Conservation (phyloP, 768 basidiomycete species). For the Rhodosporidiobolus sp. region DNA sequence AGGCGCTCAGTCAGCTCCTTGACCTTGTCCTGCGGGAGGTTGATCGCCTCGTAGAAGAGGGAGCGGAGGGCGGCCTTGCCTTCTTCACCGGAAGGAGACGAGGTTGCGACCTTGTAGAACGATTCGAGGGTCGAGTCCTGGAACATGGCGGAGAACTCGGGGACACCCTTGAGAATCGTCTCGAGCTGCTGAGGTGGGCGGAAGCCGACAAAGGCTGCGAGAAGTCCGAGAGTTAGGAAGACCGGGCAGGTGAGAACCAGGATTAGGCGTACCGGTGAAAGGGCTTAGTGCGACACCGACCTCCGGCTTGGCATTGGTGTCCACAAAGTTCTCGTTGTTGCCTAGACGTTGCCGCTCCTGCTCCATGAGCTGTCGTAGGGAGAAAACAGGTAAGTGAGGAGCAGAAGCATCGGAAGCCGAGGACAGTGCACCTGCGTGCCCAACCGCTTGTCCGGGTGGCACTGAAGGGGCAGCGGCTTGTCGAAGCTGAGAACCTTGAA, state of each 20-base stretch:
- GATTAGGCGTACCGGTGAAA: constrained; percentile 19
- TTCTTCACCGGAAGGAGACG: constrained; percentile 1
- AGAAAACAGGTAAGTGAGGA: background rate
- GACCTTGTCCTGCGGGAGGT: constrained; percentile 8
- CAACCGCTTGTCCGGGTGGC: constrained; percentile 34
- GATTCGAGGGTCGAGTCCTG: background rate
- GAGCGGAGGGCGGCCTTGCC: constrained; percentile 25
- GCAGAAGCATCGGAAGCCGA: fast-evolving
- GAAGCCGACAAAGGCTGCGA: constrained; percentile 40
- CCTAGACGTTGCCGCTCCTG: constrained; percentile 25
- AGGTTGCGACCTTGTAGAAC: background rate
- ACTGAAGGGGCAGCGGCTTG: constrained; percentile 42
- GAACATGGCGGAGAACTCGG: constrained; percentile 29
- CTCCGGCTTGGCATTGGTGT: constrained; percentile 41
- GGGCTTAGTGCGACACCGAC: constrained; percentile 29
- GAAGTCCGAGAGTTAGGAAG: background rate
- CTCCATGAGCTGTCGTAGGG: constrained; percentile 23
- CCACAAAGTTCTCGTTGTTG: constrained; percentile 39
- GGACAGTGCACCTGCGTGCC: constrained; percentile 13
- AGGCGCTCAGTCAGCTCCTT: constrained; percentile 20
- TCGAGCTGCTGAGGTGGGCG: constrained; percentile 32
- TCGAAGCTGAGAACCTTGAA: constrained; percentile 43
- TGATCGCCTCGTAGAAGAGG: constrained; percentile 36
- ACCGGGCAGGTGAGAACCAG: background rate
- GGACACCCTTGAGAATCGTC: constrained; percentile 4